phyloP scores from a whole-genome alignment of 306 rosid species.

The Rubus parviflorus region DNA sequence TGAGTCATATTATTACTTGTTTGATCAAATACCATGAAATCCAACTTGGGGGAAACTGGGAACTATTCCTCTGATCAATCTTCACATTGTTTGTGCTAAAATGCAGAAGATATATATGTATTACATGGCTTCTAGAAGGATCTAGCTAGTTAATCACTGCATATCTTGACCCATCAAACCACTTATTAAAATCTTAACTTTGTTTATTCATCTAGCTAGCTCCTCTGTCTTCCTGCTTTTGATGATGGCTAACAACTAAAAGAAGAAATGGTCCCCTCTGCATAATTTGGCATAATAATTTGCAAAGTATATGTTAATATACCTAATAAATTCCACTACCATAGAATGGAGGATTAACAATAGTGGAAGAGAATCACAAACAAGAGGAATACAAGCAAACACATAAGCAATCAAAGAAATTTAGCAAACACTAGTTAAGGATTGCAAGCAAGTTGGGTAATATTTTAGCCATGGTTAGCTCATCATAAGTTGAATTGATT shows the following conservation, averaged over 20 bases:
- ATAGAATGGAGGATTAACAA: background rate
- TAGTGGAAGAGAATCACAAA: background rate
- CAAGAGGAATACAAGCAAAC: background rate
- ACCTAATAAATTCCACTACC: background rate
- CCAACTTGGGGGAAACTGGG: background rate
- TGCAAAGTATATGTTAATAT: background rate
- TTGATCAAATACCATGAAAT: conserved; percentile 12
- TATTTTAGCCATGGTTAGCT: conserved; percentile 22
- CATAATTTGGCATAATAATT: background rate
- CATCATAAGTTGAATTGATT: conserved; percentile 15
- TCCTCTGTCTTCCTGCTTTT: background rate
- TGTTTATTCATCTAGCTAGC: background rate
- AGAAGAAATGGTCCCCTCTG: conserved; percentile 3
- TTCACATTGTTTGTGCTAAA: background rate
- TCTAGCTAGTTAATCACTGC: background rate
- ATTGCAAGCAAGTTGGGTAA: conserved; percentile 15
- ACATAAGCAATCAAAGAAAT: background rate
- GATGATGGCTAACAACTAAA: background rate
- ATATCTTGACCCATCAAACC: conserved; percentile 13
- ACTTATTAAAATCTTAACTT: background rate
- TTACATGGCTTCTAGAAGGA: conserved; percentile 10
- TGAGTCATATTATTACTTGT: background rate
- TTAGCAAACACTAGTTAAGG: background rate
- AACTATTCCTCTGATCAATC: background rate
- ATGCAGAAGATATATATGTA: background rate